phyloP scores from a whole-genome alignment of 768 basidiomycete genomes.

The Trametopsis cervina region DNA sequence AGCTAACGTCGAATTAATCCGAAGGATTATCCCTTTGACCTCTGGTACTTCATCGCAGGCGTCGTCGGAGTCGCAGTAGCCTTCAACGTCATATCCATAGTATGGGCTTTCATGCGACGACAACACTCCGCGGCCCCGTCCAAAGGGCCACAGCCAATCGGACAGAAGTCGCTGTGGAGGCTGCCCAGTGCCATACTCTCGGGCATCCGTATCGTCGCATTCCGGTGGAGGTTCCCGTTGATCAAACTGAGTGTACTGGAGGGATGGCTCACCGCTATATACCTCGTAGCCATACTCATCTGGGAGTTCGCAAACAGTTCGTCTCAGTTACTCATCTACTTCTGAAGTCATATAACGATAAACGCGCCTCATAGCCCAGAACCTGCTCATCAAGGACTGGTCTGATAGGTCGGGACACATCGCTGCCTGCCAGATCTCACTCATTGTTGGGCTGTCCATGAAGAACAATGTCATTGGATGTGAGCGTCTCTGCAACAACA shows the following conservation, averaged over 20 bases:
- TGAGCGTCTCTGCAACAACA: constrained; percentile 3
- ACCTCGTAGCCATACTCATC: constrained; percentile 22
- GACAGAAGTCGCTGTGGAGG: constrained; percentile 15
- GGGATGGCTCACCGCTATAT: constrained; percentile 19
- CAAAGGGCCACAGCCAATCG: not conserved
- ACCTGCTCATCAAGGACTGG: constrained; percentile 17
- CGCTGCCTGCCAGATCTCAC: constrained; percentile 39
- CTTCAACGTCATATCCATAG: constrained; percentile 13
- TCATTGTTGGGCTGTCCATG: constrained; percentile 43
- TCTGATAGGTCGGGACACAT: constrained; percentile 30
- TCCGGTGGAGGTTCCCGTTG: constrained; percentile 22
- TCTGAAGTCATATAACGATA: constrained; percentile 1
- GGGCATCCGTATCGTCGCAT: constrained; percentile 21
- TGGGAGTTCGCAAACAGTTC: constrained; percentile 25
- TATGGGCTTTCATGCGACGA: constrained; percentile 16
- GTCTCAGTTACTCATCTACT: constrained; percentile 5
- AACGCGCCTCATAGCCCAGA: not conserved
- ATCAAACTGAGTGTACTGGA: constrained; percentile 23
- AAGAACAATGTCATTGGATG: constrained; percentile 50
- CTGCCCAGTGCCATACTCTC: constrained; percentile 22
- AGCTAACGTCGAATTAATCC: no score
- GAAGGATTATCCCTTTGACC: constrained; percentile 15
- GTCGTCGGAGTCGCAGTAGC: constrained; percentile 14
- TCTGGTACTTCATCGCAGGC: constrained; percentile 14
- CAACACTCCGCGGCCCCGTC: not conserved